Base-by-base conservation (phyloP, 192 early-diverging fungal species). In the Backusella macrospora region DNA sequence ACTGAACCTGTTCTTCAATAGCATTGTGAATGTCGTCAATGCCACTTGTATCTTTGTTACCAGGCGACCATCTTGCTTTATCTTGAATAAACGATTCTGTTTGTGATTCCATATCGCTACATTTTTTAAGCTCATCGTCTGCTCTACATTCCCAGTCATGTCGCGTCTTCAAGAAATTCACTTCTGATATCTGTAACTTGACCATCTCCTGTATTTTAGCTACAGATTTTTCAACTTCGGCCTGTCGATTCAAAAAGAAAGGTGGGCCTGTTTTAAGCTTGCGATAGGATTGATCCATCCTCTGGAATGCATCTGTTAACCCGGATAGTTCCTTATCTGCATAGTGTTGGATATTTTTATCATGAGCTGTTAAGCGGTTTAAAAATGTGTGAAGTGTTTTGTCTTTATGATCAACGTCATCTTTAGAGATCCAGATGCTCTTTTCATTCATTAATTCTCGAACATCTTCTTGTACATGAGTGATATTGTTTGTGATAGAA, bases 391-490 rank as follows among this genome's bases (percentile, higher is more conserved):
- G 21, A 15, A 71, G 48, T 23, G 70, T 37, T 21, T 40, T 48
- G 10, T 48, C 47, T 26, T 71, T 6, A 48, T 48, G 55, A 37
- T 71, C 63, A 34, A 65, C 63, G 15, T 34, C 70, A 23, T 71
- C 70, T 59, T 55, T 71, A 2, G 72, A 43, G 0, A 73, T 62
- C 72, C 72, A 73, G 6, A 62, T 12, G 18, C 63, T 65, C n/a
- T 73, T 73, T 39, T 73, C 64, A 47, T 55, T 73, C 23, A 65
- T 73, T n/a, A 65, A 65, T 26, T 73, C 72, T 9, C 72, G 72
- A 16, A 73, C 29, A 39, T 47, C 34, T 26, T 73, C 42, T 42
- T 63, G 48, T 38, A 44, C 52, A 40, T 13, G 12, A 15, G 6
- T 59, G 49, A 55, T 21, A 0, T 44, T 29, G 7, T 40, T 15